phyloP scores from a whole-genome alignment of 495 filamentous ascomycete genomes.

The Penicillium parvum region DNA sequence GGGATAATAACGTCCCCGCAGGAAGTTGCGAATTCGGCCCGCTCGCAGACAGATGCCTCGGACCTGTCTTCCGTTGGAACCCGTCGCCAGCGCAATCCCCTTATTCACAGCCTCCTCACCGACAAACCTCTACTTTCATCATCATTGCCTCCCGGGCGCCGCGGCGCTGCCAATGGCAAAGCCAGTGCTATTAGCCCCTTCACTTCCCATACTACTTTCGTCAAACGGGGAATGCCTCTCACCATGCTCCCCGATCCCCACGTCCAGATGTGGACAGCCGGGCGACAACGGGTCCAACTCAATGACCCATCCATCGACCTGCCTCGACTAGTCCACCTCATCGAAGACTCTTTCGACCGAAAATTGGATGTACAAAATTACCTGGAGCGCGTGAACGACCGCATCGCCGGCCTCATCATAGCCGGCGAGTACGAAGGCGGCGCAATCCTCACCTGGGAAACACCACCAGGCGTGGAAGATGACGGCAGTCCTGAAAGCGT shows the following conservation, averaged over 20 bases:
- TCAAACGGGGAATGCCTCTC: constrained; percentile 87
- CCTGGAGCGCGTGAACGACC: constrained; percentile 66
- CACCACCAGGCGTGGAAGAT: constrained; percentile 54
- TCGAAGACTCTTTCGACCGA: constrained; percentile 90
- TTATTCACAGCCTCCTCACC: constrained; percentile 95
- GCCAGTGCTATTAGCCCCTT: constrained; percentile 25
- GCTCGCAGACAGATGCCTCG: constrained; percentile 30
- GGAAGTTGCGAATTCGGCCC: constrained; percentile 68
- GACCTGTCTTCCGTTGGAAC: constrained; percentile 65
- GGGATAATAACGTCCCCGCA: constrained; percentile 80
- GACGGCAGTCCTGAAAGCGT: constrained; percentile 47
- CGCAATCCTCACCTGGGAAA: constrained; percentile 93
- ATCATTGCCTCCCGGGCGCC: constrained; percentile 70
- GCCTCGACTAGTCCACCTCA: constrained; percentile 73
- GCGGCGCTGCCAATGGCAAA: constrained; percentile 28
- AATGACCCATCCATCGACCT: constrained; percentile 80
- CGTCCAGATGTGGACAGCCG: constrained; percentile 59
- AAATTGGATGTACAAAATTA: constrained; percentile 82
- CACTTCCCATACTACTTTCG: constrained; percentile 63
- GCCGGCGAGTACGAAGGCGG: constrained; percentile 96
- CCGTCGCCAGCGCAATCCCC: constrained; percentile 74
- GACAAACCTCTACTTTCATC: constrained; percentile 90
- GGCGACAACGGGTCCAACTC: constrained; percentile 55
- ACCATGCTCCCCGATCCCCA: constrained; percentile 72
- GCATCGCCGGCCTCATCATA: constrained; percentile 85